phyloP scores from a whole-genome alignment of 371 early-diverging fungal species.

The Homolaphlyctis polyrhiza region DNA sequence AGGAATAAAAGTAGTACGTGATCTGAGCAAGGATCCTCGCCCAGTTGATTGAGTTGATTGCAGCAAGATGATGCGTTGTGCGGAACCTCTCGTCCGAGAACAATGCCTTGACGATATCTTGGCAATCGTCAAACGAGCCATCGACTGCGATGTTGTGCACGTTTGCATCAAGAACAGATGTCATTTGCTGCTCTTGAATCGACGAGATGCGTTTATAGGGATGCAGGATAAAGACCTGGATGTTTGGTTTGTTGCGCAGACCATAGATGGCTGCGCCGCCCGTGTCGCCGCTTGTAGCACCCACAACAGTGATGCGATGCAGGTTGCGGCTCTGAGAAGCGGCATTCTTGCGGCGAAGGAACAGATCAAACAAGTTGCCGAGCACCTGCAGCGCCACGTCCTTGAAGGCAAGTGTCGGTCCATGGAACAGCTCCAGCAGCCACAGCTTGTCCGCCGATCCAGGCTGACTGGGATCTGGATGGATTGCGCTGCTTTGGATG shows the following conservation, averaged over 20 bases:
- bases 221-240: slow-evolving; percentile 89
- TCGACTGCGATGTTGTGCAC: slow-evolving; percentile 87
- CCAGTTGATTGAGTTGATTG: slow-evolving; percentile 99
- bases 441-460: slow-evolving; percentile 33
- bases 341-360: slow-evolving; percentile 74
- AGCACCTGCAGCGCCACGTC: slow-evolving; percentile 95
- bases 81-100: slow-evolving; percentile 80
- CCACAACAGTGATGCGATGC: slow-evolving; percentile 83
- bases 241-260: slow-evolving; percentile 85
- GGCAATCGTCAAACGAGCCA: slow-evolving; percentile 97
- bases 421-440: slow-evolving; percentile 93
- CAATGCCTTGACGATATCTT: slow-evolving; percentile 87
- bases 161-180: slow-evolving; percentile 72
- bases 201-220: slow-evolving; percentile 87
- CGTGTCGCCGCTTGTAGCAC: slow-evolving; percentile 97
- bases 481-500: neutral
- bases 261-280: slow-evolving; percentile 98
- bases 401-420: slow-evolving; percentile 97
- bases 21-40: slow-evolving; percentile 95
- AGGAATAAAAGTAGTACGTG: slow-evolving; percentile 92
- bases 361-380: slow-evolving; percentile 96
- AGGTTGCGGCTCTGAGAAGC: slow-evolving; percentile 17
- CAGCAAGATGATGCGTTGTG: slow-evolving; percentile 74
- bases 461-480: neutral
- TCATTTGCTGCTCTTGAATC: slow-evolving; percentile 97